Percentiles rank a stretch among this genome's conserved stretches.
Conservation (phyloP, 768 basidiomycete species). For the Saitozyma podzolica region DNA sequence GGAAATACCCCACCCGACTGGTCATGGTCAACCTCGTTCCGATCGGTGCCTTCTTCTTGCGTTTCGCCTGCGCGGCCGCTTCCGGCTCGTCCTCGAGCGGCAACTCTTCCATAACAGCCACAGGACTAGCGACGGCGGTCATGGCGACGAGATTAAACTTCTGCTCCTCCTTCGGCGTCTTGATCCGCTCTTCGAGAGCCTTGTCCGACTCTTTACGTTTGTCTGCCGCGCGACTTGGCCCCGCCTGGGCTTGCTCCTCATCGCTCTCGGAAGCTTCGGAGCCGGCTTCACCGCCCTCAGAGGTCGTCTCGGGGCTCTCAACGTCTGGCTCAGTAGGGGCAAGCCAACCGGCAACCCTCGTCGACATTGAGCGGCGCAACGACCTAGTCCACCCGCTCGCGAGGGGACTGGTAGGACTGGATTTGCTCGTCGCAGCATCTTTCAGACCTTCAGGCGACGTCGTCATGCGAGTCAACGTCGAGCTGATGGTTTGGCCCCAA, state of each 20-base stretch:
- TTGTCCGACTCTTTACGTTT: conserved; percentile 65
- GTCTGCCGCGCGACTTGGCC: conserved; percentile 42
- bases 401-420: conserved; percentile 10
- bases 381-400: conserved; percentile 15
- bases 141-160: conserved; percentile 22
- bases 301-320: background rate
- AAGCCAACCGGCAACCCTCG: conserved; percentile 38
- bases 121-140: conserved; percentile 3
- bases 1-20: conserved; percentile 87
- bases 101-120: background rate
- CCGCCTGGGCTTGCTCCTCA: conserved; percentile 59
- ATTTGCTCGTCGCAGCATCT: background rate
- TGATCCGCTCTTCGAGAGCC: conserved; percentile 68
- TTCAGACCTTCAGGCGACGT: conserved; percentile 4
- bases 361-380: conserved; percentile 37
- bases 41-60: conserved; percentile 60
- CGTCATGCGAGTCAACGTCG: conserved; percentile 26
- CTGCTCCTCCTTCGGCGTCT: conserved; percentile 51
- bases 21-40: conserved; percentile 93
- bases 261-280: conserved; percentile 34
- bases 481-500: conserved; percentile 53
- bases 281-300: conserved; percentile 7
- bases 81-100: background rate
- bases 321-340: conserved; percentile 5
- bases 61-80: conserved; percentile 45